These are phyloP conservation scores for Prosopis cineraria DNA, from an alignment of 306 rosid genomes.

Conservation along the genomic window DNA sequence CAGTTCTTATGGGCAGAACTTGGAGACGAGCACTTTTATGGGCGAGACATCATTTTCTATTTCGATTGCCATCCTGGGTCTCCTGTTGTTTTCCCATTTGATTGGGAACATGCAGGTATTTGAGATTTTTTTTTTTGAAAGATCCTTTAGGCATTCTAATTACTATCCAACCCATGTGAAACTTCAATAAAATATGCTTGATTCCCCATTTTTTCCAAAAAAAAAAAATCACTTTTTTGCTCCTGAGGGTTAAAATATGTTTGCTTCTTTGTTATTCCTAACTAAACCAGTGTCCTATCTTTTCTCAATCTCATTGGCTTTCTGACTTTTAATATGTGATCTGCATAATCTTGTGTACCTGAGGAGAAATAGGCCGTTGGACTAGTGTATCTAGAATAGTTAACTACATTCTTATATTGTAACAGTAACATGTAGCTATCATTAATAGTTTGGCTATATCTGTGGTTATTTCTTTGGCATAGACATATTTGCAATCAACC, in stretches of 20 bases:
- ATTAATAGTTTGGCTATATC: conserved; percentile 20
- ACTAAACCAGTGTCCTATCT: conserved; percentile 17
- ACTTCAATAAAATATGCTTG: background rate
- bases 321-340: background rate
- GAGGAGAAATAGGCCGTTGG: background rate
- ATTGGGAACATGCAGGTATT: conserved; percentile 98
- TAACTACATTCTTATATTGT: background rate
- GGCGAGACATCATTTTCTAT: conserved; percentile 85
- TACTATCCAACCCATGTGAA: conserved; percentile 20
- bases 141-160: background rate
- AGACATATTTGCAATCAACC: conserved; percentile 92
- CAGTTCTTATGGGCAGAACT: conserved; percentile 85
- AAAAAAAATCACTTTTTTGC: conserved; percentile 6
- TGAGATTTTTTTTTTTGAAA: background rate
- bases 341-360: background rate
- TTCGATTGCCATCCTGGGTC: conserved; percentile 70
- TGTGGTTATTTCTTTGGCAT: conserved; percentile 33
- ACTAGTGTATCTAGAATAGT: background rate
- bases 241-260: conserved; percentile 21
- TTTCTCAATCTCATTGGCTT: background rate
- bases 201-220: background rate
- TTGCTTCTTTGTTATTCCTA: conserved; percentile 9
- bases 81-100: conserved; percentile 85
- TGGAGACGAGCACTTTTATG: conserved; percentile 62
- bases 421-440: background rate